Evolutionary conservation across 2,329 filamentous ascomycete species (phyloP), one percentile per base, ranked within the genome.

Genomic region (Cercospora beticola): DNA sequence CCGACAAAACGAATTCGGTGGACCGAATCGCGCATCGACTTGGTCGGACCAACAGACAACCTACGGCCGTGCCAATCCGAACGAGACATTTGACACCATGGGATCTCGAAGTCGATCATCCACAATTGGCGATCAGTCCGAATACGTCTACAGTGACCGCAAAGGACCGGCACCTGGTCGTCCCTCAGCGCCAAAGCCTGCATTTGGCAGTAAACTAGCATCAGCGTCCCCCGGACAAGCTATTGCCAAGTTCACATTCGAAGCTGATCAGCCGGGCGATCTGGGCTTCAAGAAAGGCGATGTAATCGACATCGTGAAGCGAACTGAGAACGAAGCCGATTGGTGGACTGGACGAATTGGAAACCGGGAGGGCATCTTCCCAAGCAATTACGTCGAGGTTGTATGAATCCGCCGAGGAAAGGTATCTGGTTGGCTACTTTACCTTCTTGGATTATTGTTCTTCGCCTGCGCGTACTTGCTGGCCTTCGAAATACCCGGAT

Each of bases 261-360:
- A 98, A 71, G 90, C 93, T 0, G 94, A 97, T 76, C 94, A 97
- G 80, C 89, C 93, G 0, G 94, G 94, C 4, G 94, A 99, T 79
- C 80, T 98, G 66, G 92, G 90, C 0, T 99, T 99, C 82, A 97
- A 97, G 83, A 99, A 99, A 85, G 95, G 95, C 21, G 95, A 99
- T 31, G 81, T 98, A 66, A 97, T 99, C 73, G 97, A 93, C 0
- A 93, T 99, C 67, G 80, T 97, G 67, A 97, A 99, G 84, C 91
- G 92, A 81, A 98, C 94, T 5, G 92, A 98, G 4, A 97, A 91
- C 74, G 91, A 92, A 68, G 94, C 93, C 67, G 94, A 98, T 79
- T 98, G 94, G 94, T 98, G 94, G 95, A 98, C 94, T 18, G 95
- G 95, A 28, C 90, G 91, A 81, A 89, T 97, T 76, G 94, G 94